Base-by-base conservation (phyloP, 2,329 filamentous ascomycete genomes). In the Bipolaris cookei region DNA sequence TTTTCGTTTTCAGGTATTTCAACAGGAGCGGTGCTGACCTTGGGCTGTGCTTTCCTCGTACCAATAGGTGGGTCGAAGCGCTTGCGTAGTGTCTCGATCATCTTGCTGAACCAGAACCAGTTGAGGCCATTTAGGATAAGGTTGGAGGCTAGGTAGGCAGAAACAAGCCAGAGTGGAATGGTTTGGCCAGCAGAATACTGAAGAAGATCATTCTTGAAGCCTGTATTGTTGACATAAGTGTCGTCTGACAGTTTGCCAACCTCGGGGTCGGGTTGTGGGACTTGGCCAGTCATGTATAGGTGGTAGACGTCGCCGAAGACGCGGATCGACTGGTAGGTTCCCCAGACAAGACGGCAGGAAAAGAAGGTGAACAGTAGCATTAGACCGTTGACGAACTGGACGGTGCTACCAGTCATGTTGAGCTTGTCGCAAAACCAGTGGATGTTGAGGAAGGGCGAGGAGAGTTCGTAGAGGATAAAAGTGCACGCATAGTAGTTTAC, bases 351-450 rank as follows among this genome's bases (percentile, higher is more conserved):
- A 55, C 91, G 90, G 74, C 88, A 90, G 61, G 81, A 84, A 78
- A 93, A 92, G 77, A 95, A 95, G 45, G 85, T 90, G 63, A 81
- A 76, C 50, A 94, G 85, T 3, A 95, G 85, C 54, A 85, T 70
- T 59, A 92, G 81, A 66, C 91, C 91, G 69, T 95, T 95, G 77
- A 91, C 87, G 25, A 93, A 83, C 78, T 95, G 91, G 21, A 86
- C 77, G 51, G 81, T 82, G 18, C 88, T 87, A 34, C 91, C 91
- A 0, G 91, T 95, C 82, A 92, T 87, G 69, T 86, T 84, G 57
- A 94, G 80, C 80, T 96, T 96, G 78, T 96, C 91, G 78, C 90
- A 91, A 80, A 95, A 95, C 91, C 91, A 96, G 81, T 96, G 91
- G 72, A 94, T 85, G 74, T 96, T 96, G 56, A 95, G 83, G 76